Base-by-base conservation (phyloP, 139 green algal species). In the Chlorella ohadii region DNA sequence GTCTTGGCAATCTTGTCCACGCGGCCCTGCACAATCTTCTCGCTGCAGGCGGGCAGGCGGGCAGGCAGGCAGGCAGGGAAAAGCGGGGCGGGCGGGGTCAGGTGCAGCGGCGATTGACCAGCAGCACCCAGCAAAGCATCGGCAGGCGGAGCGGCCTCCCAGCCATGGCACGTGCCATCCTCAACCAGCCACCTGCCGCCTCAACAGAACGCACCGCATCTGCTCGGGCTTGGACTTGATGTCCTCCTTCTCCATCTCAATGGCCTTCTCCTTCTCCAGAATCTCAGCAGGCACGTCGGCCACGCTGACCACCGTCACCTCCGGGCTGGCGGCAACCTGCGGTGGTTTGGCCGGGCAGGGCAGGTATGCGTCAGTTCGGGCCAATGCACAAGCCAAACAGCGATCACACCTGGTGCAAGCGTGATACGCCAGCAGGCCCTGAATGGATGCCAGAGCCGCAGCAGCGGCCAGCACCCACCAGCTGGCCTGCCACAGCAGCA, bases 171-270 rank as follows among this genome's bases (percentile, higher is more conserved):
- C n/a, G n/a, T n/a, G n/a, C n/a, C n/a, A n/a, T n/a, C n/a, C n/a
- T n/a, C n/a, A n/a, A n/a, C n/a, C n/a, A n/a, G n/a, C n/a, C n/a
- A n/a, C n/a, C n/a, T n/a, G n/a, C n/a, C n/a, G n/a, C n/a, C n/a
- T n/a, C n/a, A n/a, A n/a, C n/a, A n/a, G n/a, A 71, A 57, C 57
- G 5, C 61, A 95, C 82, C 95, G 87, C 72, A 99, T 96, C n/a
- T 90, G 89, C 91, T 99, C 97, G 20, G 97, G 96, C 94, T 99
- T 99, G 87, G 34, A 89, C 80, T 90, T 87, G 44, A 99, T 84
- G 88, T 99, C 97, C 86, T 99, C 96, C 92, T 98, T 98, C 77
- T 88, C 88, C 94, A 99, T 96, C 92, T 99, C 94, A 74, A 98
- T 93, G 63, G 92, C 89, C 28, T 68, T 84, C 92, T 98, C 95